Percentiles rank a stretch among this genome's conserved stretches.
These are phyloP conservation scores for Boletus rufocinnamomeus DNA, from an alignment of 768 basidiomycete genomes.

Conservation along the genomic window DNA sequence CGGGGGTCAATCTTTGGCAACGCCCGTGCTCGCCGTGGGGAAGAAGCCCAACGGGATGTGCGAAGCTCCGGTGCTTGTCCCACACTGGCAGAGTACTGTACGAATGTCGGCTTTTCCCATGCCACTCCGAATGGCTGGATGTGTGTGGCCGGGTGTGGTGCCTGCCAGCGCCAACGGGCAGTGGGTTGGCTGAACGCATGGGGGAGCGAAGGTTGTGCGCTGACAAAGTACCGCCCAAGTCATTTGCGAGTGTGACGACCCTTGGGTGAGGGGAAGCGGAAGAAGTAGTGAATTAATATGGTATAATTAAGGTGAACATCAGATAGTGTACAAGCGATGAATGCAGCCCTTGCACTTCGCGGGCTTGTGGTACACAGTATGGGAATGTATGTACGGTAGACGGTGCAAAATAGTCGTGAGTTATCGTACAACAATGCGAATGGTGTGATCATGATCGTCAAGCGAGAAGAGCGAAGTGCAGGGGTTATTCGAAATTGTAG, in stretches of 20 bases:
- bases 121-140: not conserved
- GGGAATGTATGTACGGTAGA: constrained; percentile 29
- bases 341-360: constrained; percentile 20
- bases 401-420: constrained; percentile 30
- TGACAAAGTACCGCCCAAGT: not conserved
- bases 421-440: constrained; percentile 34
- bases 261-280: constrained; percentile 2
- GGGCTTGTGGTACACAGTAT: constrained; percentile 22
- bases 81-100: constrained; percentile 1
- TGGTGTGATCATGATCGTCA: constrained; percentile 25
- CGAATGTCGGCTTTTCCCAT: constrained; percentile 13
- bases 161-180: constrained; percentile 1
- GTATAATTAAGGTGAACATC: constrained; percentile 36
- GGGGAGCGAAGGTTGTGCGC: constrained; percentile 7
- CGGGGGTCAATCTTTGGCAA: constrained; percentile 1
- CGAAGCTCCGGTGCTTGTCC: constrained; percentile 12
- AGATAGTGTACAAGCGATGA: constrained; percentile 32
- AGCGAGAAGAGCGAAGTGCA: not conserved
- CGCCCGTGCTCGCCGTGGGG: constrained; percentile 19
- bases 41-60: not conserved
- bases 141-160: not conserved
- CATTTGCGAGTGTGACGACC: not conserved
- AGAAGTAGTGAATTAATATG: constrained; percentile 33
- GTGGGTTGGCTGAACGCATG: not conserved
- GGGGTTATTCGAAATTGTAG: constrained; percentile 62